Conservation (phyloP, 768 basidiomycete genomes). For the Boletus sensibilis region DNA sequence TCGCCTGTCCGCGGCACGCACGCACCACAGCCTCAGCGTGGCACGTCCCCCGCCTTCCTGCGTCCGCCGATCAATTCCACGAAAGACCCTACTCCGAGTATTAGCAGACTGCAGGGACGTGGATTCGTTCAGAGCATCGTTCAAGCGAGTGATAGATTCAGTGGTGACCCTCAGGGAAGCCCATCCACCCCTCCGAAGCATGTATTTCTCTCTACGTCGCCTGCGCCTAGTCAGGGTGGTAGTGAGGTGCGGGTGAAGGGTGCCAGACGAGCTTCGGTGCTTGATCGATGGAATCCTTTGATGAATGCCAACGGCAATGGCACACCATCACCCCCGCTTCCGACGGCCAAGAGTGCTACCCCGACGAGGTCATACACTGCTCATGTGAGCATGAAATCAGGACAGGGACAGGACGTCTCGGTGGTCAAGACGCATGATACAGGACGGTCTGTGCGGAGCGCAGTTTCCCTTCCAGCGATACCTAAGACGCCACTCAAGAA, state of each 20-base stretch:
- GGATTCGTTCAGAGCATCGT: constrained; percentile 87
- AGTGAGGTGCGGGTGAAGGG: constrained; percentile 39
- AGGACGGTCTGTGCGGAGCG: constrained; percentile 38
- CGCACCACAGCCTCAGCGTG: constrained; percentile 40
- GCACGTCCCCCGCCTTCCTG: constrained; percentile 58
- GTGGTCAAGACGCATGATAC: constrained; percentile 34
- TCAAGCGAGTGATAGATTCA: constrained; percentile 59
- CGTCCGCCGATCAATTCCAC: constrained; percentile 39
- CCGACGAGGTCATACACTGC: constrained; percentile 41
- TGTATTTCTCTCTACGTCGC: constrained; percentile 28
- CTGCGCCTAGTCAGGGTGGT: constrained; percentile 34
- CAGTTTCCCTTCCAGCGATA: constrained; percentile 41
- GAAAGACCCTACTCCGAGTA: constrained; percentile 79
- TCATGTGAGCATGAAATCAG: constrained; percentile 30
- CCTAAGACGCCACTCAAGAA: constrained; percentile 31
- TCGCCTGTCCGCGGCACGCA: constrained; percentile 43
- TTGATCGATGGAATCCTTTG: constrained; percentile 68
- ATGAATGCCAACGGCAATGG: constrained; percentile 27
- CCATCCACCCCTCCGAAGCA: constrained; percentile 28
- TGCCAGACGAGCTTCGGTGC: constrained; percentile 46
- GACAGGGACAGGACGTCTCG: constrained; percentile 19
- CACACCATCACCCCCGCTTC: constrained; percentile 38
- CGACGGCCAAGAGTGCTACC: constrained; percentile 39
- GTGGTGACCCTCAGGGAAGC: constrained; percentile 34
- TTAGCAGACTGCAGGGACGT: constrained; percentile 78